Percentiles rank a stretch among this genome's conserved stretches.
phyloP scores from a whole-genome alignment of 768 basidiomycete genomes.

The Vishniacozyma victoriae region DNA sequence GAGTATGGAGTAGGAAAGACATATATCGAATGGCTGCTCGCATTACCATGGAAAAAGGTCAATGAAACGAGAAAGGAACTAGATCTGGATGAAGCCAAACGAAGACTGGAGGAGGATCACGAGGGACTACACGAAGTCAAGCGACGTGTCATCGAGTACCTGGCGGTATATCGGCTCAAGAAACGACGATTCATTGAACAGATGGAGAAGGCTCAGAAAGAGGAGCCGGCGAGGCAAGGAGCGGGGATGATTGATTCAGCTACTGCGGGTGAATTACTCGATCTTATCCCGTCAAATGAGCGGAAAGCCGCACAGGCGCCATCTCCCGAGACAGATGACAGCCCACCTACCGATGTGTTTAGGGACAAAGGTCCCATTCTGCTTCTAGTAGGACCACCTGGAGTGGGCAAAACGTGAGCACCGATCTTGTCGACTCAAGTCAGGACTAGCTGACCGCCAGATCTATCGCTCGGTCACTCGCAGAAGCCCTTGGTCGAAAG shows the following conservation, averaged over 20 bases:
- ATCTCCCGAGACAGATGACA: slow-evolving; percentile 7
- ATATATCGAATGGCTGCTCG: slow-evolving; percentile 83
- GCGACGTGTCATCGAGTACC: slow-evolving; percentile 76
- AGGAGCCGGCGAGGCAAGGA: neutral
- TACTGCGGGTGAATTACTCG: slow-evolving; percentile 60
- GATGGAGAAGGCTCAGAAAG: slow-evolving; percentile 2
- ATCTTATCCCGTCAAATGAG: slow-evolving; percentile 22
- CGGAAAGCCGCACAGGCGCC: slow-evolving; percentile 6
- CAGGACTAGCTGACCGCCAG: slow-evolving; percentile 11
- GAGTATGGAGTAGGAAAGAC: slow-evolving; percentile 70
- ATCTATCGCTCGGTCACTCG: slow-evolving; percentile 80
- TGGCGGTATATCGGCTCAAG: slow-evolving; percentile 69
- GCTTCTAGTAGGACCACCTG: slow-evolving; percentile 77
- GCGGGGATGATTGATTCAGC: slow-evolving; percentile 16
- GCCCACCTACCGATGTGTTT: slow-evolving; percentile 19
- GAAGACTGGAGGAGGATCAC: slow-evolving; percentile 81
- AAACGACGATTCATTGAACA: slow-evolving; percentile 31
- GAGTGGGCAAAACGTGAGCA: slow-evolving; percentile 47
- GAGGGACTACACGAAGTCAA: slow-evolving; percentile 90
- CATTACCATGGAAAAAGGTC: slow-evolving; percentile 64
- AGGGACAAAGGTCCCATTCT: slow-evolving; percentile 49
- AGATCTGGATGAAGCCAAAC: slow-evolving; percentile 56
- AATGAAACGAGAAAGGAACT: slow-evolving; percentile 14
- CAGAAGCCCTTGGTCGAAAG: slow-evolving; percentile 70
- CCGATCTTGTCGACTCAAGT: neutral